A percentile compares a stretch with the other conserved stretches of the same genome.
Conservation (phyloP, 441 rosid genomes). For the Adansonia madagascariensis region DNA sequence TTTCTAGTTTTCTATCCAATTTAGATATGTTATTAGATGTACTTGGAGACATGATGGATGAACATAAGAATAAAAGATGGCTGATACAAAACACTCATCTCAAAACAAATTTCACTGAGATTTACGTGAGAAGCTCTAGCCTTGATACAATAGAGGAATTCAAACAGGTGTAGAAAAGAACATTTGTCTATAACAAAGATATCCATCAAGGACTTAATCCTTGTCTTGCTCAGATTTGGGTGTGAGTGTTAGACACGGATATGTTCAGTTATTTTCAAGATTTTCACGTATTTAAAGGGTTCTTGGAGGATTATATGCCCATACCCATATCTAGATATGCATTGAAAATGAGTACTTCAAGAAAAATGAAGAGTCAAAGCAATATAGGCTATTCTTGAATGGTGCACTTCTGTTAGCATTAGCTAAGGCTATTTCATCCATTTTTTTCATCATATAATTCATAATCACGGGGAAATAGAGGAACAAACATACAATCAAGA, state of each 20-base stretch:
- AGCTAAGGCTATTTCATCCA: not conserved
- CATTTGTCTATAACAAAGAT: not conserved
- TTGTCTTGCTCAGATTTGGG: too few relatives aligned
- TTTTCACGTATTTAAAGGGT: too few relatives aligned
- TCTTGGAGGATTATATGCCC: too few relatives aligned
- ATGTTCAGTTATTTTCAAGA: too few relatives aligned
- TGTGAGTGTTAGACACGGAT: too few relatives aligned
- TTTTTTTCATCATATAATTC: not conserved
- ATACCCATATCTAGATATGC: too few relatives aligned
- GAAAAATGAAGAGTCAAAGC: not conserved
- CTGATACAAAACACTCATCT: not conserved
- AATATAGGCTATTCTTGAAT: not conserved
- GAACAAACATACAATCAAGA: conserved; percentile 55
- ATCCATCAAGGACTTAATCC: not conserved
- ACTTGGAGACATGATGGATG: not conserved
- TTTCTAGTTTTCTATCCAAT: too few relatives aligned
- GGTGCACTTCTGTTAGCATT: not conserved
- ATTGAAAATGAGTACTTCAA: too few relatives aligned
- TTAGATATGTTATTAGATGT: too few relatives aligned
- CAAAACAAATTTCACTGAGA: not conserved
- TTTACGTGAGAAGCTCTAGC: not conserved
- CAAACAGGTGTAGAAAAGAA: not conserved
- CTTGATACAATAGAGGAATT: not conserved
- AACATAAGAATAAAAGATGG: not conserved
- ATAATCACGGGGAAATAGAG: not conserved